Base-by-base conservation (phyloP, 768 basidiomycete genomes). In the Suillus plorans region DNA sequence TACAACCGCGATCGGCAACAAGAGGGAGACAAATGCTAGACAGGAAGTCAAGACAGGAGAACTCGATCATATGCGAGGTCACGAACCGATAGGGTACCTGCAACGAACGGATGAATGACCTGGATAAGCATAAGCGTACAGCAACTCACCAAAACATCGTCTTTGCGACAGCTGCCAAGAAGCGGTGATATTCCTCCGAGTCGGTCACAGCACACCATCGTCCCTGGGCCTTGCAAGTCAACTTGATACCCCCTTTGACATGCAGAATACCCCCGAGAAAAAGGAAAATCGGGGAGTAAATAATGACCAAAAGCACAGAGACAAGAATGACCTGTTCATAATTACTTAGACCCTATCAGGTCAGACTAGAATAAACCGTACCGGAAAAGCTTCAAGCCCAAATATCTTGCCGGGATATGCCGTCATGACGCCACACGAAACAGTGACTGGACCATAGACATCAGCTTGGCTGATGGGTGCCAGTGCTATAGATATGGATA, bases 71-170 rank as follows among this genome's bases (percentile, higher is more conserved):
- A n/a, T n/a, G 52, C 58, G 20, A 39, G 34, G 28, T 3, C 34
- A 69, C 83, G 73, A 64, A 88, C 88, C 84, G 60, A 86, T 70
- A 25, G 87, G 87, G 71, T 84, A 88, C 86, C 87, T 89, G 68
- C 14, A 45, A 62, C 31, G 28, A 39, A 45, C 37, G 3, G 14
- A 28, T 72, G 18, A 64, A 63, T n/a, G 3, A 64, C 64, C 63
- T 56, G 37, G 37, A 56, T 31, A 66, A 42, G 18, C 34, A 49
- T n/a, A 41, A 59, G 39, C 49, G 5, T 31, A 44, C 22, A 6
- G 69, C 41, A 37, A 73, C 84, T 63, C 68, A 91, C 91, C 89
- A 92, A 53, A 91, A 78, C 88, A 91, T 89, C 63, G 84, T 86
- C 65, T 83, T 80, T 34, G 87, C 83, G 61, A 93, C 81, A n/a